phyloP scores from a whole-genome alignment of 129 eudicot species.

The sunflower (Helianthus annuus) region HanXRQr2.0-SUNRISE NC_035437.2:86268014-86268513 shows the following conservation, averaged over 20 bases:
- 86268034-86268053: too few relatives aligned
- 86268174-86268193: too few relatives aligned
- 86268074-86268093: too few relatives aligned
- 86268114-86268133: too few relatives aligned
- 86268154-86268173: too few relatives aligned
- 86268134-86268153: too few relatives aligned
- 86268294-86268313: background rate
- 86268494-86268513: constrained; percentile 83
- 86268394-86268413: constrained; percentile 27
- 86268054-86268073: too few relatives aligned
- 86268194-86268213: too few relatives aligned
- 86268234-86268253: background rate
- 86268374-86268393: constrained; percentile 32
- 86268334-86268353: constrained; percentile 30
- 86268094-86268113: too few relatives aligned
- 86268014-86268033: too few relatives aligned
- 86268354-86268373: constrained; percentile 39
- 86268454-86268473: constrained; percentile 52
- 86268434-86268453: constrained; percentile 32
- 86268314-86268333: constrained; percentile 31
- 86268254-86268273: constrained; percentile 13
- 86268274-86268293: background rate
- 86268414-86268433: constrained; percentile 30
- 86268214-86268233: background rate
- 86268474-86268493: constrained; percentile 79